Evolutionary conservation across 2,329 filamentous ascomycete species (phyloP).

Genomic region (Colletotrichum navitas): DNA sequence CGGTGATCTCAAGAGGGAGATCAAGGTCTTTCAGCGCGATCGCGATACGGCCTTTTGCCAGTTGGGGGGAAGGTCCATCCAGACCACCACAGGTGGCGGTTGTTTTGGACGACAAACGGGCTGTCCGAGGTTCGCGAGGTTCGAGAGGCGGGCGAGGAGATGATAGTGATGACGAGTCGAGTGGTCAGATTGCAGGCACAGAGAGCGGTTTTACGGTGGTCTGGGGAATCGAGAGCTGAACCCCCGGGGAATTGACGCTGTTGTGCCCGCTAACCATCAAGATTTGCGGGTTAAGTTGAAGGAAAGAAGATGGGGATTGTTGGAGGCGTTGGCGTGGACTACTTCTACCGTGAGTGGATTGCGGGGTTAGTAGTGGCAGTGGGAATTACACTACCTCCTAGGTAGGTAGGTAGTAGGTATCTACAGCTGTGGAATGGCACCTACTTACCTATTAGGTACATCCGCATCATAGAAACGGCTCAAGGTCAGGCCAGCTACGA

Average conservation of each 20-base stretch:
- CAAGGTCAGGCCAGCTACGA: not conserved
- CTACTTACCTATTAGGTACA: not conserved
- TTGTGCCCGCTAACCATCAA: conserved; percentile 41
- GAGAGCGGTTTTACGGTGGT: conserved; percentile 11
- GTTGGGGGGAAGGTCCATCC: conserved; percentile 39
- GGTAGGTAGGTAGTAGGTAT: not conserved
- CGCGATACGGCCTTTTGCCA: conserved; percentile 59
- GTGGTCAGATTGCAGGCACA: conserved; percentile 2
- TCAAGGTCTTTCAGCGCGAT: conserved; percentile 71
- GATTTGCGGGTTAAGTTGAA: conserved; percentile 29
- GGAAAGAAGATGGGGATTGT: conserved; percentile 13
- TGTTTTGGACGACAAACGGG: conserved; percentile 8
- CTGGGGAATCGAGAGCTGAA: conserved; percentile 44
- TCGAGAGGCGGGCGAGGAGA: conserved; percentile 8
- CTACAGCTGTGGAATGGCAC: conserved; percentile 18
- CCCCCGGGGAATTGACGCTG: conserved; percentile 39
- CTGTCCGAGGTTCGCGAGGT: conserved; percentile 11
- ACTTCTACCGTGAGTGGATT: conserved; percentile 26
- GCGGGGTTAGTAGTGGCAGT: conserved; percentile 40
- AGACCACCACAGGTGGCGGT: conserved; percentile 26
- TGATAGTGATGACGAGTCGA: conserved; percentile 15
- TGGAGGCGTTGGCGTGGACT: conserved; percentile 27
- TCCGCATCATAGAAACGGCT: conserved; percentile 7
- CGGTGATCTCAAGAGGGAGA: conserved; percentile 63
- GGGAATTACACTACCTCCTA: not conserved